phyloP scores from a whole-genome alignment of 495 filamentous ascomycete species.

The Trichoderma orchidacearum region DNA sequence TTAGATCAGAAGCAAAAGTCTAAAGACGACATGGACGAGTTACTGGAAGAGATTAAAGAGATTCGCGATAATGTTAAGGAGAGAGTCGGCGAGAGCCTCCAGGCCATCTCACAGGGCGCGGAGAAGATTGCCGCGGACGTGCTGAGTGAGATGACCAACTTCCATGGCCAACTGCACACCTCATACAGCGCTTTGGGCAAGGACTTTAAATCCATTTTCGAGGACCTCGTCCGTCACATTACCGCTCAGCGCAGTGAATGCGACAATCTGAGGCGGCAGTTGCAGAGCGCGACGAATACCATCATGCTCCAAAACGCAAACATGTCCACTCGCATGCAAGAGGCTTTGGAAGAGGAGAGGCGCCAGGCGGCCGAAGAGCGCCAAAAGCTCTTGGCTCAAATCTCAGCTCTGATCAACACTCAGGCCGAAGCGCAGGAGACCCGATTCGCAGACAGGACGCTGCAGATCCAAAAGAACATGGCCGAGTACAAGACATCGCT shows the following conservation, averaged over 20 bases:
- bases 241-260: constrained; percentile 69
- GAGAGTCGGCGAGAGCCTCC: constrained; percentile 72
- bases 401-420: constrained; percentile 57
- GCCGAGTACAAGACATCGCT: constrained; percentile 45
- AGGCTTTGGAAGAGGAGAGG: constrained; percentile 62
- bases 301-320: constrained; percentile 51
- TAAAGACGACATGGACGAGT: constrained; percentile 77
- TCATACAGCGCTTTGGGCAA: constrained; percentile 84
- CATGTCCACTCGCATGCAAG: constrained; percentile 53
- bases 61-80: constrained; percentile 77
- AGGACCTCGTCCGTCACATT: constrained; percentile 58
- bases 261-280: constrained; percentile 51
- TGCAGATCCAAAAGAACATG: constrained; percentile 47
- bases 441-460: constrained; percentile 51
- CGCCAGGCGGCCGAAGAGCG: constrained; percentile 61
- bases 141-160: constrained; percentile 68
- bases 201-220: constrained; percentile 77
- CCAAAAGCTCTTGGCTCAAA: constrained; percentile 57
- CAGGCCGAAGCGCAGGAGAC: constrained; percentile 59
- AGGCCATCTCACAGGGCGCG: constrained; percentile 71
- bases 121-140: constrained; percentile 82
- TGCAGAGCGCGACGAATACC: constrained; percentile 50
- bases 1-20: constrained; percentile 52
- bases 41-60: constrained; percentile 83
- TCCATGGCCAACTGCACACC: constrained; percentile 63